phyloP scores from a whole-genome alignment of 805 yeast genomes.

The Maudiozyma bulderi region DNA sequence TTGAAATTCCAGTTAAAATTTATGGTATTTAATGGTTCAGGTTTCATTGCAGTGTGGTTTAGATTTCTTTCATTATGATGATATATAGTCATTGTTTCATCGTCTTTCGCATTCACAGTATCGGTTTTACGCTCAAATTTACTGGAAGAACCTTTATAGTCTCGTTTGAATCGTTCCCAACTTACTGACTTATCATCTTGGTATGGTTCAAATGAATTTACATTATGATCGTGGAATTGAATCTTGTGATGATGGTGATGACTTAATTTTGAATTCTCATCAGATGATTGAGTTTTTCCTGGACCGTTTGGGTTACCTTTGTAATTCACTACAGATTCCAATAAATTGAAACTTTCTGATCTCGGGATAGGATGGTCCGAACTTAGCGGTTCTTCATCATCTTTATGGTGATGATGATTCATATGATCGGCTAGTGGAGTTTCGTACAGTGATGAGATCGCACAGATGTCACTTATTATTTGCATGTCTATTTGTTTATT shows the following conservation, averaged over 20 bases:
- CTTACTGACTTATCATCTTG: slow-evolving; percentile 2
- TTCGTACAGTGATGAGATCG: slow-evolving; percentile 28
- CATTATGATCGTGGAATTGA: slow-evolving; percentile 28
- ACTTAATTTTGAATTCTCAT: background rate
- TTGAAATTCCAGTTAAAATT: slow-evolving; percentile 37
- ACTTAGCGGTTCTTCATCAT: background rate
- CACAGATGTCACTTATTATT: slow-evolving; percentile 25
- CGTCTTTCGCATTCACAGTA: background rate
- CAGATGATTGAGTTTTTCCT: background rate
- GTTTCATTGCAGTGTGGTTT: background rate
- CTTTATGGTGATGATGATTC: slow-evolving; percentile 17
- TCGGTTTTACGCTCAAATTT: background rate
- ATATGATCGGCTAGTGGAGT: slow-evolving; percentile 26
- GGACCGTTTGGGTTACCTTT: background rate
- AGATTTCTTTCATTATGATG: background rate
- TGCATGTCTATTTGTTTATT: slow-evolving; percentile 23
- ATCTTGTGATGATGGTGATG: slow-evolving; percentile 33
- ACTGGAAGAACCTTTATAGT: background rate
- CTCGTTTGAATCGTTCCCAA: slow-evolving; percentile 6
- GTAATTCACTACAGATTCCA: slow-evolving; percentile 6
- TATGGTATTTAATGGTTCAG: slow-evolving; percentile 17
- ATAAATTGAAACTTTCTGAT: slow-evolving; percentile 6
- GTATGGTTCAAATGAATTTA: background rate
- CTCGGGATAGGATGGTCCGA: background rate
- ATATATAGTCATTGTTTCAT: background rate